Percentiles rank a stretch among this genome's conserved stretches.
Conservation (phyloP, 345 rosid species). For the Populus alba region DNA sequence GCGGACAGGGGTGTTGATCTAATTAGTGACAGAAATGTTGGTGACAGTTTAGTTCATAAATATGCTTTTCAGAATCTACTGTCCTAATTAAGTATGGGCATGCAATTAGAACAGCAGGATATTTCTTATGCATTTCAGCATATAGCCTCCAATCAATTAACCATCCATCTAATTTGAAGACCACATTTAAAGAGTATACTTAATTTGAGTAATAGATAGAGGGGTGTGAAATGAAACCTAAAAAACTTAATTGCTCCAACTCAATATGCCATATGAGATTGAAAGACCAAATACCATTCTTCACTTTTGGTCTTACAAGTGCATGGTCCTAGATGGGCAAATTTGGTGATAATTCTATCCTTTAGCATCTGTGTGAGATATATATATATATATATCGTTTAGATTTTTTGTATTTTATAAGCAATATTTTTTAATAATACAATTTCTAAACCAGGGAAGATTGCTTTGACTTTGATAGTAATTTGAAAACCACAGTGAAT, state of each 20-base stretch:
- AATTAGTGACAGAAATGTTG: not conserved
- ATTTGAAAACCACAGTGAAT: too few relatives aligned
- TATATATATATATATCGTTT: too few relatives aligned
- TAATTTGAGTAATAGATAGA: not conserved
- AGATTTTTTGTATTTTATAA: not conserved
- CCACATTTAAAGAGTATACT: not conserved
- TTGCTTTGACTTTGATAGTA: too few relatives aligned
- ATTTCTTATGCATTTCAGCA: not conserved
- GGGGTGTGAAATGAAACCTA: not conserved
- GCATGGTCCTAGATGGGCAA: not conserved
- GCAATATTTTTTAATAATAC: not conserved
- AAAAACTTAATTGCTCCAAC: not conserved
- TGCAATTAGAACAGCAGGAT: too few relatives aligned
- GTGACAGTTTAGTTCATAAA: not conserved
- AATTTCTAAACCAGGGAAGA: too few relatives aligned
- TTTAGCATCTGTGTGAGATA: not conserved
- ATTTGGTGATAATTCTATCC: not conserved
- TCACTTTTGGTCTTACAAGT: not conserved
- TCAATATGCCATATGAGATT: not conserved
- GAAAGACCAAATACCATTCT: not conserved
- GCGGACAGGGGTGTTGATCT: not conserved
- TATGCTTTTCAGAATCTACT: not conserved
- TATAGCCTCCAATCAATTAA: not conserved
- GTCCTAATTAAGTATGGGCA: too few relatives aligned
- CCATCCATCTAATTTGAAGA: not conserved